Percentiles rank a stretch among this genome's conserved stretches.
These are phyloP conservation scores for Colletotrichum orchidophilum DNA, from an alignment of 2,329 filamentous ascomycete genomes.

Conservation along the genomic window DNA sequence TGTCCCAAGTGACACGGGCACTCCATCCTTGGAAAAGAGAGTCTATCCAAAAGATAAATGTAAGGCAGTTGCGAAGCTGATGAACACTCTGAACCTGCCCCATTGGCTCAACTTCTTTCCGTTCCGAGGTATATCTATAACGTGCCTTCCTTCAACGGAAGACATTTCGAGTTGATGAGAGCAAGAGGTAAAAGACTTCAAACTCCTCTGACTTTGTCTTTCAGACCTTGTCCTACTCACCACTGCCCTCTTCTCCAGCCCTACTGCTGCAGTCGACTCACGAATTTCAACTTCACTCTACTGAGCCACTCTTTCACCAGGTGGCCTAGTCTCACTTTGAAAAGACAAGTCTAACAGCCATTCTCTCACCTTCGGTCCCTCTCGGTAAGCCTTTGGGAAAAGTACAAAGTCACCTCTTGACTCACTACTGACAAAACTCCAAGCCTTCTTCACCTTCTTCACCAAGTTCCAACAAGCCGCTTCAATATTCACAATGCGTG, in stretches of 20 bases:
- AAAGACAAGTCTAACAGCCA: not conserved
- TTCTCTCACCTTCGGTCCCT: not conserved
- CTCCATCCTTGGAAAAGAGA: not conserved
- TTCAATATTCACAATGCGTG: not conserved
- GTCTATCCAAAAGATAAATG: not conserved
- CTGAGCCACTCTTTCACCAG: too few relatives aligned
- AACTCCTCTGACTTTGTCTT: not conserved
- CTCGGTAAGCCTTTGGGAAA: not conserved
- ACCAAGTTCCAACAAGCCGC: not conserved
- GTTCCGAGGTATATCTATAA: not conserved
- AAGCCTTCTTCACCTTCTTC: not conserved
- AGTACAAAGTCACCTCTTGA: not conserved
- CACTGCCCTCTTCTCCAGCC: not conserved
- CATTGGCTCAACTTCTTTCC: not conserved
- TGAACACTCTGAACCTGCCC: not conserved
- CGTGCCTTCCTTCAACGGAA: not conserved
- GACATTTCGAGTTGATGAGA: not conserved
- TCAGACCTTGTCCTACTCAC: not conserved
- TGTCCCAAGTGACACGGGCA: not conserved
- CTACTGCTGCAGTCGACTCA: not conserved
- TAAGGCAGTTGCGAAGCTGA: not conserved
- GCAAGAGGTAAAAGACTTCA: not conserved
- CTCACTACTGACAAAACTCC: not conserved
- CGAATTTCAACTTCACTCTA: not conserved
- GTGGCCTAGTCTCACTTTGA: too few relatives aligned